Conservation (phyloP, 208 protist species). For the Acanthamoeba triangularis region DNA sequence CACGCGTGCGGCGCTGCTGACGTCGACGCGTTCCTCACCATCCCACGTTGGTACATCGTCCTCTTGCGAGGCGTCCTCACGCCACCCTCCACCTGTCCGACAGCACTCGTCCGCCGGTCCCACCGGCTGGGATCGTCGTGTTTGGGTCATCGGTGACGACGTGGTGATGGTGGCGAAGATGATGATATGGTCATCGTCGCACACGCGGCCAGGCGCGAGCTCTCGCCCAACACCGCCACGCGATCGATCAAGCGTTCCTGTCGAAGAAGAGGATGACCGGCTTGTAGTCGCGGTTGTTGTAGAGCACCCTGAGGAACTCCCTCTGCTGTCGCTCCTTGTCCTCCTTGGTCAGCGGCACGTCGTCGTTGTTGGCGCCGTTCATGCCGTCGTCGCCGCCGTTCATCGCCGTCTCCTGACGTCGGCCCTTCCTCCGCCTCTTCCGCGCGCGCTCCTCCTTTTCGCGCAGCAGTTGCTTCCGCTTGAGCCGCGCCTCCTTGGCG, state of each 20-base stretch:
- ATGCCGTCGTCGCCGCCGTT: not conserved
- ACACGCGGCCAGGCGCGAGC: too few relatives aligned
- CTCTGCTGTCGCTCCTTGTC: conserved; percentile 59
- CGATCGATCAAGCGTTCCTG: conserved; percentile 8
- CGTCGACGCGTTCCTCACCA: too few relatives aligned
- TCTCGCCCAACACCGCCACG: not conserved
- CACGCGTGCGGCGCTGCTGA: too few relatives aligned
- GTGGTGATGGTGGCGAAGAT: too few relatives aligned
- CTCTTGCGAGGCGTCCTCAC: not conserved
- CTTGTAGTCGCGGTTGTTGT: conserved; percentile 65
- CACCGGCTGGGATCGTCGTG: too few relatives aligned
- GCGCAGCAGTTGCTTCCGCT: not conserved
- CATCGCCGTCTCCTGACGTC: not conserved
- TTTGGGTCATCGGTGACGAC: too few relatives aligned
- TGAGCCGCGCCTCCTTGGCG: conserved; percentile 23
- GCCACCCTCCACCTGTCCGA: too few relatives aligned
- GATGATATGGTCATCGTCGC: too few relatives aligned
- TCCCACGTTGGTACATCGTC: not conserved
- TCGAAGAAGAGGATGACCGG: conserved; percentile 74
- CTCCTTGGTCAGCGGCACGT: conserved; percentile 70
- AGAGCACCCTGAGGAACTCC: conserved; percentile 61
- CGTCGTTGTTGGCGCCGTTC: conserved; percentile 17
- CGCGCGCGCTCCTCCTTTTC: conserved; percentile 16
- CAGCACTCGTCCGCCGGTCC: too few relatives aligned
- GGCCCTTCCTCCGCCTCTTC: conserved; percentile 29